Percentiles rank a stretch among this genome's conserved stretches.
These are phyloP conservation scores for Hemisphaericaspora subhashii DNA, from an alignment of 1,139 yeast genomes.

Conservation along the genomic window DNA sequence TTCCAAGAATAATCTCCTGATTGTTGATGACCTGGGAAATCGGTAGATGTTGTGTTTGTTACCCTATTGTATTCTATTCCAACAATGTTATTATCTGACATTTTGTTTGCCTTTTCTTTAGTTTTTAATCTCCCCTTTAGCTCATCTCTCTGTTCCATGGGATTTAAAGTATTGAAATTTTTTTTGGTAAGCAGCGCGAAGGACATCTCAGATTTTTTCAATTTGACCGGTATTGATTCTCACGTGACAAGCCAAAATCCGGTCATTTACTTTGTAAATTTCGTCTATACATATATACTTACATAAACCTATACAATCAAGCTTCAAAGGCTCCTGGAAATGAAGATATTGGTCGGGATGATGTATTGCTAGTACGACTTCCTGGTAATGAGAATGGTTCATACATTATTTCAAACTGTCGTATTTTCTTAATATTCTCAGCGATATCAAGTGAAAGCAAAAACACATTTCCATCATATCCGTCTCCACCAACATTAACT, in stretches of 20 bases:
- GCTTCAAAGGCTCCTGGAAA: constrained; percentile 12
- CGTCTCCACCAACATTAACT: constrained; percentile 31
- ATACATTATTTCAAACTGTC: constrained; percentile 18
- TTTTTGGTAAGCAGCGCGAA: constrained; percentile 1
- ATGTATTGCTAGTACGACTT: neutral
- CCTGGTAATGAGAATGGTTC: constrained; percentile 5
- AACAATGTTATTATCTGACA: constrained; percentile 58
- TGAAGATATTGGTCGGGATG: neutral
- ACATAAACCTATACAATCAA: neutral
- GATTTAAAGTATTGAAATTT: constrained; percentile 1
- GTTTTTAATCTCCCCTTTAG: neutral
- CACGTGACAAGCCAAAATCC: neutral
- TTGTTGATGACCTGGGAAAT: constrained; percentile 78
- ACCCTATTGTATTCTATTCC: constrained; percentile 91
- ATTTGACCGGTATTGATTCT: too few relatives aligned
- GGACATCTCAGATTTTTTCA: neutral
- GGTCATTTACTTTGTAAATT: neutral
- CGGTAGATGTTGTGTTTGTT: constrained; percentile 81
- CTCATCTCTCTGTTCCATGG: too few relatives aligned
- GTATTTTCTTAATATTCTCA: constrained; percentile 21
- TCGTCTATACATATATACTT: too few relatives aligned
- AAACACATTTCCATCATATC: constrained; percentile 41
- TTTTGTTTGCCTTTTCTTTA: constrained; percentile 12
- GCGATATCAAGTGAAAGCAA: constrained; percentile 30
- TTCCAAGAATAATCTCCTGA: constrained; percentile 79